These are phyloP conservation scores for Penicillium ucsense DNA, from an alignment of 495 filamentous ascomycete species.

Conservation along the genomic window DNA sequence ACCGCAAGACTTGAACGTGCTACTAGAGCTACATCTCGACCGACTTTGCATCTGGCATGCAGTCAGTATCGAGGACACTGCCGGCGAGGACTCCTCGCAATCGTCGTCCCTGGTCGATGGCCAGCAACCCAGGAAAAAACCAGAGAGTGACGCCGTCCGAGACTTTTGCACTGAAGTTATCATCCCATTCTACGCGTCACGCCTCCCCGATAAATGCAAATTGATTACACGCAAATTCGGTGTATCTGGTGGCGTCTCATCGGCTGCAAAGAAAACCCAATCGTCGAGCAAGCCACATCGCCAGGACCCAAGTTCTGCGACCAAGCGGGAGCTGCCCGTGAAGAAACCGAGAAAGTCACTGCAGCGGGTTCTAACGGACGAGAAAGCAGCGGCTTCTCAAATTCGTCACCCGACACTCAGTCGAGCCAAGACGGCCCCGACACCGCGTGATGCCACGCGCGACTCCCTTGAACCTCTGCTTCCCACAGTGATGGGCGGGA, in stretches of 20 bases:
- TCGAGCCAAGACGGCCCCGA: conserved; percentile 55
- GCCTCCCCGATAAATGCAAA: conserved; percentile 71
- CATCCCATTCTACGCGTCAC: conserved; percentile 80
- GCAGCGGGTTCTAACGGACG: conserved; percentile 64
- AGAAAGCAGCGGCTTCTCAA: conserved; percentile 27
- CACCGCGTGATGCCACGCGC: conserved; percentile 28
- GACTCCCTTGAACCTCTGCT: conserved; percentile 28
- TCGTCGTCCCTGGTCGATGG: conserved; percentile 19
- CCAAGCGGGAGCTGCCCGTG: conserved; percentile 36
- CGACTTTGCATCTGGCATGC: conserved; percentile 95
- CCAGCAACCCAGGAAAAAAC: conserved; percentile 32
- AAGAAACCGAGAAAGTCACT: conserved; percentile 49
- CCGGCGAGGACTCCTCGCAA: conserved; percentile 21
- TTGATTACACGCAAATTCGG: conserved; percentile 80
- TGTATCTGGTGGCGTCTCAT: conserved; percentile 57
- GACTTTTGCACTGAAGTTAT: conserved; percentile 92
- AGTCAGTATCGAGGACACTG: conserved; percentile 44
- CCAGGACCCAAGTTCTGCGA: conserved; percentile 45
- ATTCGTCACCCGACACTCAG: conserved; percentile 43
- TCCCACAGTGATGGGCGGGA: conserved; percentile 17
- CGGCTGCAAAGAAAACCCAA: conserved; percentile 26
- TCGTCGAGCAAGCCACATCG: conserved; percentile 19
- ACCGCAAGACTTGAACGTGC: conserved; percentile 44
- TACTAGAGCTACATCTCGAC: conserved; percentile 81
- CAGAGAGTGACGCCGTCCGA: conserved; percentile 47